phyloP scores from a whole-genome alignment of 148 eudicot genomes.

The Talinum fruticosum region DNA sequence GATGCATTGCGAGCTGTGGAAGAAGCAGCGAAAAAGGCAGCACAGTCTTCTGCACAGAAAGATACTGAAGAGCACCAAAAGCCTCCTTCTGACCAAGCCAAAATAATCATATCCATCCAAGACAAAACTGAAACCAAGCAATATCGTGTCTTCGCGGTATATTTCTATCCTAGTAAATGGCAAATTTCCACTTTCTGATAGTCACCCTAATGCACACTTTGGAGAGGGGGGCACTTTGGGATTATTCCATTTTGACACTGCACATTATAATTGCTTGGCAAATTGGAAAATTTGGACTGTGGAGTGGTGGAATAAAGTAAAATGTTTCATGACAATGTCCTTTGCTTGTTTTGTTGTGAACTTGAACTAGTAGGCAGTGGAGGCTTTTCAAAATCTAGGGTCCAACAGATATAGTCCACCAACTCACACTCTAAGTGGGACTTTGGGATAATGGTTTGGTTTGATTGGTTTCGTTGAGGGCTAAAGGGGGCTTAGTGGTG shows the following conservation, averaged over 20 bases:
- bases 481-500: not conserved
- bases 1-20: constrained; percentile 35
- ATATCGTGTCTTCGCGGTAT: constrained; percentile 58
- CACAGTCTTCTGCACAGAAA: constrained; percentile 27
- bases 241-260: too few relatives aligned
- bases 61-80: constrained; percentile 32
- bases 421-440: not conserved
- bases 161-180: not conserved
- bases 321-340: not conserved
- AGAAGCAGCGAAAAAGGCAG: constrained; percentile 46
- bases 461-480: not conserved
- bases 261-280: not conserved
- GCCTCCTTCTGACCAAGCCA: constrained; percentile 48
- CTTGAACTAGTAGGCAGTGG: not conserved
- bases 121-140: constrained; percentile 61
- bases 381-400: not conserved
- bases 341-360: not conserved
- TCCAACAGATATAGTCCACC: not conserved
- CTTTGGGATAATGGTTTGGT: not conserved
- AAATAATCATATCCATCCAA: constrained; percentile 66
- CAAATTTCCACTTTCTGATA: not conserved
- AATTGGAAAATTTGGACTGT: not conserved
- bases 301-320: not conserved
- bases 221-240: too few relatives aligned
- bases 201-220: not conserved